phyloP scores from a whole-genome alignment of 805 yeast species.

The Cyberlindnera euphorbiiphila region DNA sequence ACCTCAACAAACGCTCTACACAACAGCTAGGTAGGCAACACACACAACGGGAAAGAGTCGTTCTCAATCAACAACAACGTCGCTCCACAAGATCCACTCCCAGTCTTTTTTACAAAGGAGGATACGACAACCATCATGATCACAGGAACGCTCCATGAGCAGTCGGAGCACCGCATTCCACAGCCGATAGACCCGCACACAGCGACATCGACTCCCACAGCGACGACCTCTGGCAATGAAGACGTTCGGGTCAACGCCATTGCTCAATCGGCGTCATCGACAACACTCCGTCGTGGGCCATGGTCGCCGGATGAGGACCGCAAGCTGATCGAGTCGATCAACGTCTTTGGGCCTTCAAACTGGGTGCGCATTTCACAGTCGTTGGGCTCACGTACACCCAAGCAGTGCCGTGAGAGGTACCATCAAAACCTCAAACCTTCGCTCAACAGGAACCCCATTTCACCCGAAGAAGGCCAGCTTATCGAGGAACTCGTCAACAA shows the following conservation, averaged over 20 bases:
- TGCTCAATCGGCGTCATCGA: constrained; percentile 8
- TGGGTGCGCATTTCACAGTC: constrained; percentile 84
- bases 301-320: constrained; percentile 88
- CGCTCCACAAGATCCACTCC: too few relatives aligned
- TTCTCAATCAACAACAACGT: too few relatives aligned
- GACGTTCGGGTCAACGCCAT: constrained; percentile 11
- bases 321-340: constrained; percentile 63
- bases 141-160: too few relatives aligned
- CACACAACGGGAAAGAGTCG: too few relatives aligned
- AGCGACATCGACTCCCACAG: too few relatives aligned
- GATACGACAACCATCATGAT: too few relatives aligned
- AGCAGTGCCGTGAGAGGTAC: constrained; percentile 87
- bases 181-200: too few relatives aligned
- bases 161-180: too few relatives aligned
- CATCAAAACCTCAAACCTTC: constrained; percentile 89
- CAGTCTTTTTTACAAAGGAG: too few relatives aligned
- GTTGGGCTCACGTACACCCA: constrained; percentile 76
- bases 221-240: constrained; percentile 3
- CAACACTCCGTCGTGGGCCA: constrained; percentile 59
- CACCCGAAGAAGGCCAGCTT: constrained; percentile 76
- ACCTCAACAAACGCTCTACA: too few relatives aligned
- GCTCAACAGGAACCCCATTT: constrained; percentile 75
- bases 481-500: constrained; percentile 76
- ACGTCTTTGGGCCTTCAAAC: constrained; percentile 71
- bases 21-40: too few relatives aligned